Base-by-base conservation (phyloP, 2,329 filamentous ascomycete genomes). In the Neofusicoccum kwambonambiense region DNA sequence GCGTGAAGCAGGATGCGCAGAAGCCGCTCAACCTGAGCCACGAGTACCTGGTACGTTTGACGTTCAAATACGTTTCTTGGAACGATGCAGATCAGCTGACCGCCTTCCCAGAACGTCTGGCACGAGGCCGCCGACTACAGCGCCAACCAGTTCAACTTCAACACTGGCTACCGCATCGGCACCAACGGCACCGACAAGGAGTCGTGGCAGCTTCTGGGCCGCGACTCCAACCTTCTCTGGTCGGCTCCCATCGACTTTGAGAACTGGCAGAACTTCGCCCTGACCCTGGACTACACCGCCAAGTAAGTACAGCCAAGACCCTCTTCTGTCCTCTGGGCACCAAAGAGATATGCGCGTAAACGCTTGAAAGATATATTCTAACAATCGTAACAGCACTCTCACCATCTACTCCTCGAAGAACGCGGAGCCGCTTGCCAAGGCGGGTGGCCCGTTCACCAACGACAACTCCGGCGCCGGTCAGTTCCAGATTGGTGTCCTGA, bases 401-500 rank as follows among this genome's bases (percentile, higher is more conserved):
- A 81, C 84, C 57, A 81, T 87, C 50, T 86, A 83, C 75, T 87
- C 87, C 77, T 88, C 86, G 1, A 75, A 76, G 17, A 82, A 80
- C 49, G 71, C 72, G 35, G 71, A 73, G 1, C 73, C 81, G 0
- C 82, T 89, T 35, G 75, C 78, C 37, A 72, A 77, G 1, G 81
- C 83, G n/a, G 84, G 80, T 0, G 73, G 77, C 17, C 75, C 81
- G 0, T 70, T 83, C 0, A 22, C 74, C 45, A 85, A 86, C 68
- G 80, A 87, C 68, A 78, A 87, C 64, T 79, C 80, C 45, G 86
- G 86, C 4, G 80, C 83, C 63, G 87, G 87, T 22, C 85, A 88
- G 72, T 87, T 82, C 73, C 87, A 89, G 72, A 82, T 89, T 60
- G 87, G 87, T 41, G 72, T 88, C 1, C 77, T 89, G 65, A 89